Evolutionary conservation across 805 yeast species (phyloP).

Genomic region (Zygosaccharomyces pseudorouxii): DNA sequence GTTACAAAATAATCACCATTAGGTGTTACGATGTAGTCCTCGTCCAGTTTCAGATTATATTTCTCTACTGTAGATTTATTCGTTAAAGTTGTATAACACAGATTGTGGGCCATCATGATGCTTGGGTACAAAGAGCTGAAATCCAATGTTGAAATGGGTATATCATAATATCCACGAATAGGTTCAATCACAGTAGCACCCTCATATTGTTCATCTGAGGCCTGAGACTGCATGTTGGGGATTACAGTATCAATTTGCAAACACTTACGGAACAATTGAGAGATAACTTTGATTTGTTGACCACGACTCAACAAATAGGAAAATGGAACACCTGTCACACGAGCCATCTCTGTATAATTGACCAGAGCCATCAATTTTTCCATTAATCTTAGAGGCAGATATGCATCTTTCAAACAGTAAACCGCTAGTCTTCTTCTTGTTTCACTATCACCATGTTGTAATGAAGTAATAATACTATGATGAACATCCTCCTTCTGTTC

Average conservation of each 20-base stretch:
- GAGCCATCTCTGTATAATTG: slow-evolving; percentile 97
- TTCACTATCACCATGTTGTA: slow-evolving; percentile 88
- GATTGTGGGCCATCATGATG: slow-evolving; percentile 97
- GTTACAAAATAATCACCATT: slow-evolving; percentile 90
- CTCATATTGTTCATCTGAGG: slow-evolving; percentile 88
- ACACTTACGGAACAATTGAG: slow-evolving; percentile 93
- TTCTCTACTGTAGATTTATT: slow-evolving; percentile 64
- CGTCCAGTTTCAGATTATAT: slow-evolving; percentile 56
- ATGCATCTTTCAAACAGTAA: slow-evolving; percentile 95
- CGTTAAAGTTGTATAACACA: slow-evolving; percentile 88
- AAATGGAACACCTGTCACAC: slow-evolving; percentile 98
- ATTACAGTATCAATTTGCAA: slow-evolving; percentile 78
- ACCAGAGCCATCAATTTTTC: slow-evolving; percentile 95
- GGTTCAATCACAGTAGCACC: slow-evolving; percentile 99
- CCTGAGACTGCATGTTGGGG: slow-evolving; percentile 79
- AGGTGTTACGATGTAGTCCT: slow-evolving; percentile 83
- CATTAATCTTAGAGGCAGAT: slow-evolving; percentile 76
- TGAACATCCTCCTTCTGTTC: slow-evolving; percentile 99
- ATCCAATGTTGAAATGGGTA: slow-evolving; percentile 96
- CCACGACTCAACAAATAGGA: slow-evolving; percentile 86
- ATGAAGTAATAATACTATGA: slow-evolving; percentile 90
- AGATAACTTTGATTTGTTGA: slow-evolving; percentile 95
- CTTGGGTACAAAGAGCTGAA: slow-evolving; percentile 97
- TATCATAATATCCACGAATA: slow-evolving; percentile 88
- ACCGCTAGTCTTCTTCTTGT: slow-evolving; percentile 94